Percentiles rank a stretch among this genome's conserved stretches.
phyloP scores from a whole-genome alignment of 331 rosid genomes.

The Dryas integrifolia region DNA sequence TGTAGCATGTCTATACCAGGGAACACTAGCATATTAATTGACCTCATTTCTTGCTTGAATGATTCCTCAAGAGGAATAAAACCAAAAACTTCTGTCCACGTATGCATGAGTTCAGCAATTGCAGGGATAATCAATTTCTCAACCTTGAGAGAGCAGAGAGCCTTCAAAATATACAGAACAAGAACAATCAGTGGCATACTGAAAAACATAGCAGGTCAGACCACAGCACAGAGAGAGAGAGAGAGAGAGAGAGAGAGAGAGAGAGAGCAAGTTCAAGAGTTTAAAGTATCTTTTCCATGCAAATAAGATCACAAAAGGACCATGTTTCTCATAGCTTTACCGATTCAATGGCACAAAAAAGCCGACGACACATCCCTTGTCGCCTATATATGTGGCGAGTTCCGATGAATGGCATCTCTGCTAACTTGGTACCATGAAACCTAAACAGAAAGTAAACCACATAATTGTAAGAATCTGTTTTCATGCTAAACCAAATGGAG shows the following conservation, averaged over 20 bases:
- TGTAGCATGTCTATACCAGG: conserved; percentile 97
- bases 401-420: conserved; percentile 99
- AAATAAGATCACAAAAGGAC: conserved; percentile 25
- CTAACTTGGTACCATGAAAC: conserved; percentile 89
- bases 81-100: conserved; percentile 90
- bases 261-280: conserved; percentile 4
- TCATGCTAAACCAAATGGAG: not conserved
- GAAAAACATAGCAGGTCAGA: conserved; percentile 13
- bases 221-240: not conserved
- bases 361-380: conserved; percentile 99
- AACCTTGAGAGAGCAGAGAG: conserved; percentile 74
- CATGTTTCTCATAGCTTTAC: conserved; percentile 43
- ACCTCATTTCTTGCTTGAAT: conserved; percentile 73
- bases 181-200: conserved; percentile 20
- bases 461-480: not conserved
- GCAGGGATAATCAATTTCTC: conserved; percentile 94
- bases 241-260: not conserved
- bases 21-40: conserved; percentile 89
- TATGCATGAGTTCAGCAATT: conserved; percentile 77
- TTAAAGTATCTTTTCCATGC: conserved; percentile 3
- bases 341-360: conserved; percentile 81
- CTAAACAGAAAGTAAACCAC: conserved; percentile 38
- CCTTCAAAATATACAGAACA: conserved; percentile 43
- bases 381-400: conserved; percentile 90
- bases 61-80: conserved; percentile 71